These are phyloP conservation scores for Colletotrichum salicis DNA, from an alignment of 2,329 filamentous ascomycete species.

Conservation along the genomic window DNA sequence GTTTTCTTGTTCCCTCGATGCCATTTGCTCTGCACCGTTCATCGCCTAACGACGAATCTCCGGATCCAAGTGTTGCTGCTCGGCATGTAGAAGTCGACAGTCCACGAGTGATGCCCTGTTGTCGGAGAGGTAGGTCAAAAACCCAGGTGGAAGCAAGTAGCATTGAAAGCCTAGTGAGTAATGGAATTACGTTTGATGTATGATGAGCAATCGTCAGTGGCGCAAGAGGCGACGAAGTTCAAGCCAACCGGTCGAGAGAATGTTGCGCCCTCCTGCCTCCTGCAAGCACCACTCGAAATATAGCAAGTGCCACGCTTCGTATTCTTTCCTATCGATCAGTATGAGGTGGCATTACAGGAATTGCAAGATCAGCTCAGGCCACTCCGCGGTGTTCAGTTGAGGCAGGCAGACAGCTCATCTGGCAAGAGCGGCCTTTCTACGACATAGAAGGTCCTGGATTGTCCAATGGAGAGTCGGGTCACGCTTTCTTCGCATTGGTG, in stretches of 20 bases:
- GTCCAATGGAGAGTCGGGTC: not conserved
- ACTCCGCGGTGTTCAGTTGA: not conserved
- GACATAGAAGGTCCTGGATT: not conserved
- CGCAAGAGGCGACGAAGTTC: not conserved
- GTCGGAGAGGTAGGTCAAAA: not conserved
- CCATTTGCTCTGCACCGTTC: not conserved
- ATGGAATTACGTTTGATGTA: not conserved
- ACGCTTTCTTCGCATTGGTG: no score
- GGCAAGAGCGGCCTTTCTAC: not conserved
- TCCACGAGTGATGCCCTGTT: not conserved
- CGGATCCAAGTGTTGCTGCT: not conserved
- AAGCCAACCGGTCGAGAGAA: not conserved
- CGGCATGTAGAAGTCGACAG: not conserved
- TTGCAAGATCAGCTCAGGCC: not conserved
- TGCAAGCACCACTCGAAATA: not conserved
- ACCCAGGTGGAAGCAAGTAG: no score
- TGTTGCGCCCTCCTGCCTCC: not conserved
- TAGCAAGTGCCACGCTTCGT: not conserved
- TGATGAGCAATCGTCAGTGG: not conserved
- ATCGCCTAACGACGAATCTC: not conserved
- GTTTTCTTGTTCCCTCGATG: not conserved
- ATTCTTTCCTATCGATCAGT: not conserved
- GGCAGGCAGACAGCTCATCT: not conserved
- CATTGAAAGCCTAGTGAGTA: no score
- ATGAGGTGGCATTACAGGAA: not conserved